Percentiles rank a stretch among this genome's conserved stretches.
Conservation (phyloP, 2,329 filamentous ascomycete species). For the Allantophomopsis cytisporea region DNA sequence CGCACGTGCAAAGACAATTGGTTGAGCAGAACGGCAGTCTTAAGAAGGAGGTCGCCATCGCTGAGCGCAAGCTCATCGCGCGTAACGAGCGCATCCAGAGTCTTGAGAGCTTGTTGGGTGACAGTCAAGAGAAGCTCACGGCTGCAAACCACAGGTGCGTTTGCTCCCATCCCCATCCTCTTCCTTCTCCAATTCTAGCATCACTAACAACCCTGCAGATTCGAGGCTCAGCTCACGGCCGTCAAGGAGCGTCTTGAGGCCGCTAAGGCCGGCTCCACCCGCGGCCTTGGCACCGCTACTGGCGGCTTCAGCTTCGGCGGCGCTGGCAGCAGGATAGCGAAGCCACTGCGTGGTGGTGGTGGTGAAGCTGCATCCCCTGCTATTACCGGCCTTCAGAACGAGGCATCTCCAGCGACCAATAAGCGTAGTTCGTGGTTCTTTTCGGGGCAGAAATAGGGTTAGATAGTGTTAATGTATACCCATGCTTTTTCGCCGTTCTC, state of each 20-base stretch:
- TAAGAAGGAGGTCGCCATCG: slow-evolving; percentile 99
- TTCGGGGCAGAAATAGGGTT: slow-evolving; percentile 18
- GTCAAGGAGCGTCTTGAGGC: slow-evolving; percentile 97
- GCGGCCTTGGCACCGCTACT: slow-evolving; percentile 54
- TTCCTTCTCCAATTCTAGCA: slow-evolving; percentile 2
- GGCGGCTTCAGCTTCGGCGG: slow-evolving; percentile 60
- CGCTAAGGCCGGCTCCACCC: slow-evolving; percentile 82
- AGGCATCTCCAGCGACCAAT: slow-evolving; percentile 18
- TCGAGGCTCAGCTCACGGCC: slow-evolving; percentile 90
- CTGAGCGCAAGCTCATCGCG: slow-evolving; percentile 91
- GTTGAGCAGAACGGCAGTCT: slow-evolving; percentile 95
- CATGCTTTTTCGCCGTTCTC: neutral
- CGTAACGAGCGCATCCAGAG: slow-evolving; percentile 94
- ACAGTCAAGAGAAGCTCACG: slow-evolving; percentile 96
- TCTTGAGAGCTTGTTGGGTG: slow-evolving; percentile 81
- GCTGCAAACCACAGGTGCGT: slow-evolving; percentile 92
- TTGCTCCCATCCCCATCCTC: slow-evolving; percentile 3
- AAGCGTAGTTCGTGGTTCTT: slow-evolving; percentile 20
- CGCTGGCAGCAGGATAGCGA: slow-evolving; percentile 53
- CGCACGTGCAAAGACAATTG: slow-evolving; percentile 90
- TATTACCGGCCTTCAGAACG: slow-evolving; percentile 44
- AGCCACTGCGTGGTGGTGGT: slow-evolving; percentile 52
- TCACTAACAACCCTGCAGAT: slow-evolving; percentile 38
- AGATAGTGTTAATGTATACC: neutral
- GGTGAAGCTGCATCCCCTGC: slow-evolving; percentile 35